Evolutionary conservation across 305 asterid genomes (phyloP).

Genomic region (Fraxinus platypoda): DNA sequence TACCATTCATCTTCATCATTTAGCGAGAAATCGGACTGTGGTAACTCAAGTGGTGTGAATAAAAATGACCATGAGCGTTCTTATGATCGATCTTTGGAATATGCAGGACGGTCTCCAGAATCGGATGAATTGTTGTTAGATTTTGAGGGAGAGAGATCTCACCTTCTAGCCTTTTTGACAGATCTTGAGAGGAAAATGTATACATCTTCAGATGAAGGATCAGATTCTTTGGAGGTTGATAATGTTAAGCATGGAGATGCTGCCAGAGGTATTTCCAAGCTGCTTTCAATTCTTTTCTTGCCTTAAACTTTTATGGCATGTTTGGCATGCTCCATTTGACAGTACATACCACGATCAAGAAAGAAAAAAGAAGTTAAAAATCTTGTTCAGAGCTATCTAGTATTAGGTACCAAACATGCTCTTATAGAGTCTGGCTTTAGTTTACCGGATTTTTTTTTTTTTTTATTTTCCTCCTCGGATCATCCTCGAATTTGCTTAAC

Average conservation of each 20-base stretch:
- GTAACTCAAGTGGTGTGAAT: constrained; percentile 39
- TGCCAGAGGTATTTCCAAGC: constrained; percentile 36
- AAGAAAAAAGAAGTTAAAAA: background rate
- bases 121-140: constrained; percentile 37
- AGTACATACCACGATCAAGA: background rate
- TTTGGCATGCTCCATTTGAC: background rate
- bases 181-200: constrained; percentile 46
- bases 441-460: background rate
- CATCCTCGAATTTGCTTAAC: background rate
- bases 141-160: constrained; percentile 52
- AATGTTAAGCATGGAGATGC: constrained; percentile 28
- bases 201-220: constrained; percentile 32
- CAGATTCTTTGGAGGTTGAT: constrained; percentile 20
- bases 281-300: background rate
- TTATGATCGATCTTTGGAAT: constrained; percentile 26
- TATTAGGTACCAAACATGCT: background rate
- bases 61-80: constrained; percentile 29
- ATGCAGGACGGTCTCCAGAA: constrained; percentile 11
- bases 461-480: background rate
- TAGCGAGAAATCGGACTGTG: constrained; percentile 47
- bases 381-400: too few species aligned
- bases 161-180: constrained; percentile 48
- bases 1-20: constrained; percentile 44
- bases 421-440: background rate
- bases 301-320: background rate